Base-by-base conservation (phyloP, 2,329 filamentous ascomycete genomes). In the Beauveria caledonica region DNA sequence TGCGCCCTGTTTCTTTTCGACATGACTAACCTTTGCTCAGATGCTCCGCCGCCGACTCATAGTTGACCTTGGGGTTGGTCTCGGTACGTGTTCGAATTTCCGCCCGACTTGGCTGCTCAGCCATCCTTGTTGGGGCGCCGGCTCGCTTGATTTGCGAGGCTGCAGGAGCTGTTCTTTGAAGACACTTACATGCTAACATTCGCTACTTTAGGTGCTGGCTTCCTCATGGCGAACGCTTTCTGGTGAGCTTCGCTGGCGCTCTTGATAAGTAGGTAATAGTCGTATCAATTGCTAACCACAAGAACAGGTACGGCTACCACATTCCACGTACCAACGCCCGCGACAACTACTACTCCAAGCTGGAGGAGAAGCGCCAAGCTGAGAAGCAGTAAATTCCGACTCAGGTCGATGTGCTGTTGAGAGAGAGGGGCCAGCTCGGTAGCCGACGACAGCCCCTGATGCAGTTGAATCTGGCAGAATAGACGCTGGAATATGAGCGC, bases 31-130 rank as follows among this genome's bases (percentile, higher is more conserved):
- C 65, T 64, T 62, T 63, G 51, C 58, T 17, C 67, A 85, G 82
- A 85, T 85, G 79, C 79, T 85, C 73, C 80, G 81, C 74, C 78
- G 81, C 72, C 76, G 77, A 72, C 80, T 85, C 71, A 76, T 85
- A 69, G 71, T 79, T 65, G 82, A 85, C 70, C 75, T 85, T 62
- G 69, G 74, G 61, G 78, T 85, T 69, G 80, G 75, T 64, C 76
- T 85, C 62, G 80, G 82, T 85, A 77, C 63, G 81, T 76, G 23
- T 23, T n/a, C n/a, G 23, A n/a, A 52, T 52, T 13, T 29, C 9
- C 51, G 10, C 25, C 17, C 44, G 29, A 50, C 19, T 40, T 15
- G 17, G 25, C 15, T 7, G 8, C 13, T 42, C 39, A 23, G 7
- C 23, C 6, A 15, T 21, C 10, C 19, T 29, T 5, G 8, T 9